A percentile compares a stretch with the other conserved stretches of the same genome.
These are phyloP conservation scores for Calendula officinalis DNA, from an alignment of 129 eudicot genomes.

Conservation along the genomic window DNA sequence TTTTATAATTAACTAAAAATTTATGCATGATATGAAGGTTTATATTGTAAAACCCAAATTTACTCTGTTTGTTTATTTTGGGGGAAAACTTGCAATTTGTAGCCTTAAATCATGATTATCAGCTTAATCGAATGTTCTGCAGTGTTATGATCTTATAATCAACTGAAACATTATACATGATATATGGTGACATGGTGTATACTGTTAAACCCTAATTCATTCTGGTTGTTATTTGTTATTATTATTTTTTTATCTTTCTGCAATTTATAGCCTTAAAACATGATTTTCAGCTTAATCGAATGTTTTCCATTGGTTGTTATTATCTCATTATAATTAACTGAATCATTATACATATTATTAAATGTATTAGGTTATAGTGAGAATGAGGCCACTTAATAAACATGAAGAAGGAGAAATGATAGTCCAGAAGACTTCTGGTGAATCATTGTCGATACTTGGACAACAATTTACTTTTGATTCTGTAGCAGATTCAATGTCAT, in stretches of 20 bases:
- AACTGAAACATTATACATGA: neutral
- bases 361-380: constrained; percentile 62
- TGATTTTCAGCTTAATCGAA: constrained; percentile 3
- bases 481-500: constrained; percentile 65
- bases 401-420: constrained; percentile 69
- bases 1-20: neutral
- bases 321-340: neutral
- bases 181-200: neutral
- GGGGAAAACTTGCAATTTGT: neutral
- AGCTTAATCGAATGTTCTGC: neutral
- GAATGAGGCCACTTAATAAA: constrained; percentile 74
- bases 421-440: constrained; percentile 58
- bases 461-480: constrained; percentile 82
- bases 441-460: constrained; percentile 67
- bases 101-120: neutral
- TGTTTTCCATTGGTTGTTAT: neutral
- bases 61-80: neutral
- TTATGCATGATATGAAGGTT: neutral
- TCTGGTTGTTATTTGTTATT: too few species aligned
- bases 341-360: too few species aligned
- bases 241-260: neutral
- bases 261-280: neutral
- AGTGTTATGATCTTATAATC: neutral
- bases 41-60: constrained; percentile 17
- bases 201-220: constrained; percentile 20